phyloP scores from a whole-genome alignment of 108 stramenopile species.

The Epipyxis sp. region DNA sequence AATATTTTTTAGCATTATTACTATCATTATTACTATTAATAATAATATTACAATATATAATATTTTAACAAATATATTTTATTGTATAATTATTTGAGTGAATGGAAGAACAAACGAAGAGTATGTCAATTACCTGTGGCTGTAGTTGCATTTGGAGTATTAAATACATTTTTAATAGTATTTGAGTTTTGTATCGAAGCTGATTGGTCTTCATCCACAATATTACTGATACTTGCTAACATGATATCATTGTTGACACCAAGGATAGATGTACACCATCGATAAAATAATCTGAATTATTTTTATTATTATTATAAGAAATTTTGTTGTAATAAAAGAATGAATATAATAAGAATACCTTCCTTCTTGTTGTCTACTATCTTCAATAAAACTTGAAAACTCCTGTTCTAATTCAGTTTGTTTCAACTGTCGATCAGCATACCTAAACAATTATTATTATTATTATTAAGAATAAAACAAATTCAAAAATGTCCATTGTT shows the following conservation, averaged over 20 bases:
- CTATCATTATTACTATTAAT: neutral
- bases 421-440: neutral
- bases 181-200: neutral
- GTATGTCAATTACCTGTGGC: neutral
- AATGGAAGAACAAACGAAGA: neutral
- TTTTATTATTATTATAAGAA: too few relatives aligned
- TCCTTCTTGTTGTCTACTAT: neutral
- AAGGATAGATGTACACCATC: neutral
- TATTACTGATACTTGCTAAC: neutral
- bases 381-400: conserved; percentile 1
- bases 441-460: neutral
- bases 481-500: neutral
- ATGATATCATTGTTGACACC: neutral
- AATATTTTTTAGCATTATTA: too few relatives aligned
- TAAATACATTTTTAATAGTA: neutral
- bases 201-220: neutral
- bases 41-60: neutral
- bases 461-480: neutral
- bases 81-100: neutral
- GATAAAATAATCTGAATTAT: neutral
- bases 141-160: neutral
- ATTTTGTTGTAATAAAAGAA: too few relatives aligned
- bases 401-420: neutral
- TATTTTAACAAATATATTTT: neutral
- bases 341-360: too few relatives aligned